Percentiles rank a stretch among this genome's conserved stretches.
phyloP scores from a whole-genome alignment of 2,329 filamentous ascomycete species.

The Nigrospora oryzae region DNA sequence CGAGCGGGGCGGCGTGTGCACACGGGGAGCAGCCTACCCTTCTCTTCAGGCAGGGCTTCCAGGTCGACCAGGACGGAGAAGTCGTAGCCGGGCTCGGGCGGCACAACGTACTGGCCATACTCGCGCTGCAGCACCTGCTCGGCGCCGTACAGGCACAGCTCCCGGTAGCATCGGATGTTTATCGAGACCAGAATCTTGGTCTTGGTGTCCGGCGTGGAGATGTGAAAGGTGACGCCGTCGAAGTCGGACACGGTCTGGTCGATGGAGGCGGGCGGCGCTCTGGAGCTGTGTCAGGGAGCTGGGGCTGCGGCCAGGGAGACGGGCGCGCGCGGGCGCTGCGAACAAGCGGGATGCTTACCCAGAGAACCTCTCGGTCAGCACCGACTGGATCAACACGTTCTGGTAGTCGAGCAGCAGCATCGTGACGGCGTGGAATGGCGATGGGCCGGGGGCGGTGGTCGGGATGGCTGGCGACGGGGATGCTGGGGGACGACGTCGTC shows the following conservation, averaged over 20 bases:
- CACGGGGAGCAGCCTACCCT: slow-evolving; percentile 41
- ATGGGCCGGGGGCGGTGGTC: too few species aligned
- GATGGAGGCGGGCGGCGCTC: slow-evolving; percentile 77
- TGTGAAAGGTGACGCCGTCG: slow-evolving; percentile 96
- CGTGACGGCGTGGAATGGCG: slow-evolving; percentile 20
- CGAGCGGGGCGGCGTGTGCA: too few species aligned
- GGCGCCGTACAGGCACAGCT: slow-evolving; percentile 88
- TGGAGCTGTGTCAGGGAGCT: slow-evolving; percentile 31
- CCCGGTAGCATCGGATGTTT: slow-evolving; percentile 87
- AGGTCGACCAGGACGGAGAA: slow-evolving; percentile 90
- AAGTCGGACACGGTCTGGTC: slow-evolving; percentile 99
- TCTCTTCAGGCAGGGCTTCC: slow-evolving; percentile 73
- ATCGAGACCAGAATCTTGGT: slow-evolving; percentile 92
- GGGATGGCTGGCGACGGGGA: too few species aligned
- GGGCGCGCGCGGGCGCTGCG: neutral
- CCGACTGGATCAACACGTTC: slow-evolving; percentile 93
- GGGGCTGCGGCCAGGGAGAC: slow-evolving; percentile 13
- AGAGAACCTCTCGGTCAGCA: slow-evolving; percentile 90
- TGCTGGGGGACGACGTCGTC: too few species aligned
- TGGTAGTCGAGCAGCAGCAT: slow-evolving; percentile 98
- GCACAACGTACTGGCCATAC: slow-evolving; percentile 85
- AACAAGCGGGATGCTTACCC: slow-evolving; percentile 44
- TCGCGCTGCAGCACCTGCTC: slow-evolving; percentile 86
- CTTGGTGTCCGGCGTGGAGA: slow-evolving; percentile 91
- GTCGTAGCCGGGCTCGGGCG: slow-evolving; percentile 85